phyloP scores from a whole-genome alignment of 306 rosid genomes.

The Arachis stenosperma region DNA sequence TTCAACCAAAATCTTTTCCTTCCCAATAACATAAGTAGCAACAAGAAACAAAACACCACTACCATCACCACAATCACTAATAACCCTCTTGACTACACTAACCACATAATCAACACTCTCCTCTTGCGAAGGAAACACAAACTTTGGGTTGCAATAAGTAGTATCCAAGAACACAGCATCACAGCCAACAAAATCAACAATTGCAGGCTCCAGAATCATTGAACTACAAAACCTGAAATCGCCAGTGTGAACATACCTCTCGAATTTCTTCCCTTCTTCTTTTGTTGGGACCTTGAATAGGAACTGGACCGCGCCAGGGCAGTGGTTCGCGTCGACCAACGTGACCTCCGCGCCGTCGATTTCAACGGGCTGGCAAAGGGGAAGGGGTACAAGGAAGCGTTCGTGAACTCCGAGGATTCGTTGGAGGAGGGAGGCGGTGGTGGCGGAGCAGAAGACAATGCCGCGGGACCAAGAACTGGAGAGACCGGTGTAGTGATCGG shows the following conservation, averaged over 20 bases:
- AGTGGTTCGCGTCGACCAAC: conserved; percentile 83
- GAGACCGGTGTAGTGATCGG: conserved; percentile 88
- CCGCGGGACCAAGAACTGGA: conserved; percentile 72
- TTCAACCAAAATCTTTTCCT: conserved; percentile 87
- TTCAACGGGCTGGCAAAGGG: conserved; percentile 43
- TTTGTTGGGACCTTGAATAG: conserved; percentile 55
- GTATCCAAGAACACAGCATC: conserved; percentile 84
- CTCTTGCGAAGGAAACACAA: conserved; percentile 70
- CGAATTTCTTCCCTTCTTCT: not conserved
- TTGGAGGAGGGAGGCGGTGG: conserved; percentile 61
- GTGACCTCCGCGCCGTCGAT: conserved; percentile 64
- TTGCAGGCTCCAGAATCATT: conserved; percentile 51
- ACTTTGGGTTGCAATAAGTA: conserved; percentile 84
- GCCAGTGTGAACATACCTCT: conserved; percentile 85
- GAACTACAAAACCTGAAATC: conserved; percentile 70
- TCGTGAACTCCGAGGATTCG: conserved; percentile 58
- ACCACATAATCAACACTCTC: conserved; percentile 74
- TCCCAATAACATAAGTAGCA: conserved; percentile 91
- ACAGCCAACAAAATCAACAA: conserved; percentile 57
- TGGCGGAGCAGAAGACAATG: conserved; percentile 68
- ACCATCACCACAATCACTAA: conserved; percentile 44
- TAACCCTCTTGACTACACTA: conserved; percentile 47
- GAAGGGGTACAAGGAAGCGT: conserved; percentile 53
- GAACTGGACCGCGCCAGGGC: conserved; percentile 90
- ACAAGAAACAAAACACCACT: conserved; percentile 75